Evolutionary conservation across 2,329 filamentous ascomycete genomes (phyloP), one percentile per base, ranked within the genome.

Genomic region (Plectosphaerella plurivora): DNA sequence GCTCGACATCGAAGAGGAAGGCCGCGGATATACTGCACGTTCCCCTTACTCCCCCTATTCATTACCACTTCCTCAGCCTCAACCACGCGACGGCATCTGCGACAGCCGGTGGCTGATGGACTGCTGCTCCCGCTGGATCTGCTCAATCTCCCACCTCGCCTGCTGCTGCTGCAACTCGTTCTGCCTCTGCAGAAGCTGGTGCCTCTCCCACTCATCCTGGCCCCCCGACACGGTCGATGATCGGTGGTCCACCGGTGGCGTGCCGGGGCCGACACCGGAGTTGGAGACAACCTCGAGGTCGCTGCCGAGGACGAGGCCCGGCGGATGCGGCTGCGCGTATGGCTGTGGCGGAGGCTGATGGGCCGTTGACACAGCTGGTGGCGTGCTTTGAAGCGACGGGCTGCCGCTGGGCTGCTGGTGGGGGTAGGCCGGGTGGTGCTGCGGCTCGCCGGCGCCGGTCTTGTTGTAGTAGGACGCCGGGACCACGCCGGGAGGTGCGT

Each of bases 81-180:
- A 9, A 5, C 28, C 28, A 12, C 22, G 18, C 22, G 20, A 20
- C 46, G 20, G 46, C 46, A 48, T 37, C 33, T 48, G 46, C 36
- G 47, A 45, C 22, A 50, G 25, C 24, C 48, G 18, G 22, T 45
- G 37, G 9, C 37, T 22, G 20, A 50, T 50, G 8, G 22, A 24
- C 8, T 20, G 22, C 11, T 50, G 20, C 22, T 50, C 48, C 48
- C 16, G 16, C 15, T 50, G 24, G 20, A 50, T 50, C 14, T 41
- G 37, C 22, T 50, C 48, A 8, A 50, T 22, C 24, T 45, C 37
- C n/a, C 42, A 16, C 39, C 48, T 50, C 12, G 48, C n/a, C n/a
- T 24, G 39, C 24, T 39, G 22, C 24, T 50, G 15, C 8, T 45
- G 11, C 37, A 50, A 12, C 15, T 25, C 37, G 5, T 5, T n/a